A percentile compares a stretch with the other conserved stretches of the same genome.
Conservation (phyloP, 768 basidiomycete genomes). For the Boletus sp. region DNA sequence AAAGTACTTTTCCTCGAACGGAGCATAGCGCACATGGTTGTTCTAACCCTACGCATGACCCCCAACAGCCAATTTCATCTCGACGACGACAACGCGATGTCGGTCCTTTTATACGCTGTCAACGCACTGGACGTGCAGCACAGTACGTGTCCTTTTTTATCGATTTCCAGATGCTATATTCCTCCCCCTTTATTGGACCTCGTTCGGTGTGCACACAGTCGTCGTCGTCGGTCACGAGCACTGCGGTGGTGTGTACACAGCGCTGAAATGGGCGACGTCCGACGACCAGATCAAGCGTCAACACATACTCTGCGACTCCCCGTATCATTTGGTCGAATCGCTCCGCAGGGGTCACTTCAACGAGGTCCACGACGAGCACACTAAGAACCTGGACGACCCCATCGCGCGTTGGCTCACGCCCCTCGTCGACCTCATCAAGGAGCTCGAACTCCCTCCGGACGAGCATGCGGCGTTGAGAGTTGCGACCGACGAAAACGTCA, state of each 20-base stretch:
- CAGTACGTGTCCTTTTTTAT: constrained; percentile 44
- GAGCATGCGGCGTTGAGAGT: constrained; percentile 29
- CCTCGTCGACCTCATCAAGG: constrained; percentile 49
- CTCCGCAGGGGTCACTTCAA: constrained; percentile 21
- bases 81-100: constrained; percentile 63
- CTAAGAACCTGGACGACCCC: constrained; percentile 40
- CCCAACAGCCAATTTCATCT: constrained; percentile 60
- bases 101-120: constrained; percentile 74
- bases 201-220: constrained; percentile 40
- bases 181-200: no score
- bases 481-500: constrained; percentile 57
- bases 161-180: no score
- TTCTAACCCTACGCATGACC: neutral
- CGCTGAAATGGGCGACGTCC: constrained; percentile 1
- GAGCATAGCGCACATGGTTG: neutral
- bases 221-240: constrained; percentile 77
- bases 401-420: constrained; percentile 71
- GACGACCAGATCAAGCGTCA: neutral
- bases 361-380: constrained; percentile 5
- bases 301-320: constrained; percentile 13
- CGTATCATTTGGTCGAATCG: constrained; percentile 7
- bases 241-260: constrained; percentile 70
- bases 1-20: constrained; percentile 48
- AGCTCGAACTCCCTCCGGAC: constrained; percentile 33
- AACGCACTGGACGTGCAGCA: constrained; percentile 64